Evolutionary conservation across 2,329 filamentous ascomycete species (phyloP), one percentile per base, ranked within the genome.

Genomic region (Helotiales sp.): DNA sequence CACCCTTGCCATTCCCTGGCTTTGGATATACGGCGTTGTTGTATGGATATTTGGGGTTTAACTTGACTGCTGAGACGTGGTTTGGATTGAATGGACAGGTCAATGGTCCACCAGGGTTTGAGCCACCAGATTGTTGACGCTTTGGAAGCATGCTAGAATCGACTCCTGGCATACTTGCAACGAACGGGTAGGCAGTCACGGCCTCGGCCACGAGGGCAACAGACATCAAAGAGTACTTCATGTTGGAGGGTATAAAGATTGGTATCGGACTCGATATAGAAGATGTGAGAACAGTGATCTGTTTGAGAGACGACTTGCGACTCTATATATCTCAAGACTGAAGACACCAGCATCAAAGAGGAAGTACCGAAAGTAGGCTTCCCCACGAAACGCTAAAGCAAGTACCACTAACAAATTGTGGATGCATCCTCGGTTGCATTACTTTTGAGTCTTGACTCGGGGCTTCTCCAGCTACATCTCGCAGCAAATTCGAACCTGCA

Each of bases 1-100:
- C 76, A 49, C 77, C 77, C 34, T 65, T 70, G 1, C 71, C 72
- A 7, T 70, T 75, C 2, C 77, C 77, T n/a, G 69, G 71, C 9
- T 65, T 13, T 44, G 76, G 77, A 52, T 77, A 73, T 57, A 72
- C 72, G 2, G 77, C 76, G 22, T 71, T 70, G 40, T 74, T 75
- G 63, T 79, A 79, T n/a, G 73, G 75, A 52, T 68, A 77, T 53
- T 70, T 51, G 13, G 60, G 47, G 8, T 67, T 72, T 55, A 73
- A 68, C 0, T 72, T 69, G 12, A 68, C 69, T 5, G 74, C 75
- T 33, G 70, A 66, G 15, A 69, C 62, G 58, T 76, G 75, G 50
- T 75, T 68, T 6, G 70, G 40, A 52, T 76, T 76, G 70, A 71
- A 73, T 4, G 75, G 65, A 34, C 65, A 67, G 33, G 58, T 65